Evolutionary conservation across 345 rosid species (phyloP).

Genomic region (Salix koriyanagi): DNA sequence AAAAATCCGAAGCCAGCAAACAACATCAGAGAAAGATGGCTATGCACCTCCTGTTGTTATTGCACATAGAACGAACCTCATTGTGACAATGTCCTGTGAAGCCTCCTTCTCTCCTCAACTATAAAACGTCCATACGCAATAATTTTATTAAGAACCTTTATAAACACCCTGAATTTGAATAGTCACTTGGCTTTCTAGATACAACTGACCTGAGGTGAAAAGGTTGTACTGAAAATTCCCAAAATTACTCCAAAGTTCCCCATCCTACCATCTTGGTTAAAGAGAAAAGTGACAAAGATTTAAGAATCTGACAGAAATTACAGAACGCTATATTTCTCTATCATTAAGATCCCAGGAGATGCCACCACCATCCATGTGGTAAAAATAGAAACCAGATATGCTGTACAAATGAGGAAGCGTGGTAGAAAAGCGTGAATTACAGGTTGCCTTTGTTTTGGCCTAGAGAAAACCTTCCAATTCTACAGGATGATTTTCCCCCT

Average conservation of each 20-base stretch:
- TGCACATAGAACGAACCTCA: background rate
- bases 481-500: background rate
- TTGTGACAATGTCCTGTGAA: background rate
- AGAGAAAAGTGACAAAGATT: background rate
- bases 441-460: background rate
- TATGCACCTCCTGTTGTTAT: background rate
- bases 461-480: background rate
- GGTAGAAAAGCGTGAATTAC: background rate
- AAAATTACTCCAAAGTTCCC: background rate
- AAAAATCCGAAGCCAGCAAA: background rate
- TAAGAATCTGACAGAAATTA: background rate
- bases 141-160: background rate
- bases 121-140: background rate
- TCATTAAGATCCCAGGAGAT: background rate
- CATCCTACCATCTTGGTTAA: background rate
- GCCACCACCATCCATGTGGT: background rate
- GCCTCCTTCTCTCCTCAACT: background rate
- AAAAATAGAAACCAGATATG: background rate
- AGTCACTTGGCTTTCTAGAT: background rate
- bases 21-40: background rate
- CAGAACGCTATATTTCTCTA: background rate
- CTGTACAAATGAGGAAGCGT: background rate
- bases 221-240: background rate
- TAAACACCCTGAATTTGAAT: too few species aligned
- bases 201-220: background rate